Evolutionary conservation across 75 land plant species (phyloP).

Genomic region (Cupressus sempervirens): DNA sequence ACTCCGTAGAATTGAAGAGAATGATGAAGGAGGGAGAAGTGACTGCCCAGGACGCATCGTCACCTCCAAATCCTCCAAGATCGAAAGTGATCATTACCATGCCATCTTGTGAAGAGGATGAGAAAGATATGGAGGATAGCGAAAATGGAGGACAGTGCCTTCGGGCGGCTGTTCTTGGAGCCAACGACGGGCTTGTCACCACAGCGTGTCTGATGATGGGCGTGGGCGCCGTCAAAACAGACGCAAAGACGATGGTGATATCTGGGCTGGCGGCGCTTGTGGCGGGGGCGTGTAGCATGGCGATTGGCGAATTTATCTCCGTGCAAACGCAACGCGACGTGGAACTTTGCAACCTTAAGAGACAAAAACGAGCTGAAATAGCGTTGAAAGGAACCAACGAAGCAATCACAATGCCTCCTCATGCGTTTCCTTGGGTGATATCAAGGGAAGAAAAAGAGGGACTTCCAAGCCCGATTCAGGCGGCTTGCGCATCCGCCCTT

Average conservation of each 20-base stretch:
- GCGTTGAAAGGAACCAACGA: neutral
- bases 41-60: neutral
- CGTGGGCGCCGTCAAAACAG: no score
- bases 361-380: constrained; percentile 9
- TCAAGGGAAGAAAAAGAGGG: neutral
- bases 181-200: constrained; percentile 86
- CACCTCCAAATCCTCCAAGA: neutral
- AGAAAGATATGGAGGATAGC: neutral
- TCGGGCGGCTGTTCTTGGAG: constrained; percentile 77
- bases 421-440: neutral
- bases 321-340: constrained; percentile 79
- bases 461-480: constrained; percentile 31
- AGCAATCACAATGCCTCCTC: neutral
- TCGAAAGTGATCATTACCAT: neutral
- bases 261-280: constrained; percentile 80
- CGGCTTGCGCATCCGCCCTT: constrained; percentile 53
- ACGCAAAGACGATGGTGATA: constrained; percentile 48
- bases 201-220: constrained; percentile 77
- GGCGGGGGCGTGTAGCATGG: constrained; percentile 91
- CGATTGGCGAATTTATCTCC: constrained; percentile 90
- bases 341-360: constrained; percentile 47
- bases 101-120: neutral
- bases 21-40: neutral
- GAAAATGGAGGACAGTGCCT: constrained; percentile 76
- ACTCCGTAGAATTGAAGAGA: neutral